Conservation (phyloP, 2,329 filamentous ascomycete species). For the Ambrosiella cleistominuta region DNA sequence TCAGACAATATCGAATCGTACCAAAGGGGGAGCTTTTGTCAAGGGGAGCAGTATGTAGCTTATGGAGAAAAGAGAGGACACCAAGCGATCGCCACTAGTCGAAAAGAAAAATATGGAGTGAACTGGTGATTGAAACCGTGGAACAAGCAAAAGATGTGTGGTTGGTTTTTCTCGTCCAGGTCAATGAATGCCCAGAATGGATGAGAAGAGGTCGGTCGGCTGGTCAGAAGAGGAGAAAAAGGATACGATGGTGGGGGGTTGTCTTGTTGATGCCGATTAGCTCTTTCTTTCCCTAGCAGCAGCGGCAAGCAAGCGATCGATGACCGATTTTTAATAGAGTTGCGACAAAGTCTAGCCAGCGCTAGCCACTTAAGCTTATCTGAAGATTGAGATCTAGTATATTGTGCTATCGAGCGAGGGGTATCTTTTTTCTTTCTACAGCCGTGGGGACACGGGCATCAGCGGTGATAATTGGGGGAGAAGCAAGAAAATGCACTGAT, state of each 20-base stretch:
- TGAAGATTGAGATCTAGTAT: not conserved
- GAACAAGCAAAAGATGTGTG: not conserved
- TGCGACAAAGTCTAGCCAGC: not conserved
- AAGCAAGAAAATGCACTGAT: not conserved
- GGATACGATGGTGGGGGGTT: too few species aligned
- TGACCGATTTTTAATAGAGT: not conserved
- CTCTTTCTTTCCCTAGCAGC: too few species aligned
- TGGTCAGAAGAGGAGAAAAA: not conserved
- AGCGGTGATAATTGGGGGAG: not conserved
- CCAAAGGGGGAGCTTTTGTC: not conserved
- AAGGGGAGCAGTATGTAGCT: not conserved
- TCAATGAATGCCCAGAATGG: not conserved
- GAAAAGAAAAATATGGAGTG: not conserved
- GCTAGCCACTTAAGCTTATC: not conserved
- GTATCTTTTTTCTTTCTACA: not conserved
- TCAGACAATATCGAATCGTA: not conserved
- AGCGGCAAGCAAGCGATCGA: too few species aligned
- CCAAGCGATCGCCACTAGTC: not conserved
- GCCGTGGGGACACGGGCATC: too few species aligned
- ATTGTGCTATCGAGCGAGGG: not conserved
- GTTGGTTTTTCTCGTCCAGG: not conserved
- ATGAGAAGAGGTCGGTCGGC: slow-evolving; percentile 1
- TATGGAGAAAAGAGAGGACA: not conserved
- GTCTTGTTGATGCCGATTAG: too few species aligned
- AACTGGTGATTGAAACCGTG: not conserved